These are phyloP conservation scores for Phytophthora pseudosyringae DNA, from an alignment of 352 stramenopile genomes.

Conservation along the genomic window DNA sequence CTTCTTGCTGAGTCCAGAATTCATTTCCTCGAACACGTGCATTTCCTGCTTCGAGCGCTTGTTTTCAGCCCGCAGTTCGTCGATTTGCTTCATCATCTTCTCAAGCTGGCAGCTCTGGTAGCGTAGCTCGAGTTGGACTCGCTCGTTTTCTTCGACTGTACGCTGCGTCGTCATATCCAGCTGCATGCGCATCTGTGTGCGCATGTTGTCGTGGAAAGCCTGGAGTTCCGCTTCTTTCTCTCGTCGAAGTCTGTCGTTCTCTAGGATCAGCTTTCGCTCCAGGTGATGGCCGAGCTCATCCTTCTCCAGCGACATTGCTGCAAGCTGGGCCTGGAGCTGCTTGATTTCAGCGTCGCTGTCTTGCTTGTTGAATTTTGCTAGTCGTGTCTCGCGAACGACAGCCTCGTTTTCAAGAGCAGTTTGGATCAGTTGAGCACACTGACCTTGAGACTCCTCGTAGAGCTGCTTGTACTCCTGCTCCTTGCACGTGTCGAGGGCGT, in stretches of 20 bases:
- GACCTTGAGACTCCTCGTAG: slow-evolving; percentile 47
- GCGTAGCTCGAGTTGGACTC: slow-evolving; percentile 63
- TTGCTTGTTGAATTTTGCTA: slow-evolving; percentile 47
- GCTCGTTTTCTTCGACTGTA: slow-evolving; percentile 71
- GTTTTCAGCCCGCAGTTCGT: slow-evolving; percentile 47
- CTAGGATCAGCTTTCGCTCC: slow-evolving; percentile 65
- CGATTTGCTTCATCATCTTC: slow-evolving; percentile 56
- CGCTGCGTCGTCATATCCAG: slow-evolving; percentile 66
- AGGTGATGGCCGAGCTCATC: slow-evolving; percentile 56
- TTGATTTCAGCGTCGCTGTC: slow-evolving; percentile 38
- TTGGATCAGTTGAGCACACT: slow-evolving; percentile 43
- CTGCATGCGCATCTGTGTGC: slow-evolving; percentile 57
- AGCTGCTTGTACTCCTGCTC: slow-evolving; percentile 64
- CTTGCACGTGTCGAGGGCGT: slow-evolving; percentile 60
- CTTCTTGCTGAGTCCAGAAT: slow-evolving; percentile 57
- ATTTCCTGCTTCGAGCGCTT: slow-evolving; percentile 50
- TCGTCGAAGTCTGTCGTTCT: slow-evolving; percentile 57
- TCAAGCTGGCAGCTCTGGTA: slow-evolving; percentile 70
- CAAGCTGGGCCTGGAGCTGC: slow-evolving; percentile 36
- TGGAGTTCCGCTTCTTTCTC: slow-evolving; percentile 59
- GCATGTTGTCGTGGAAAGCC: slow-evolving; percentile 53
- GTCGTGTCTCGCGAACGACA: slow-evolving; percentile 43
- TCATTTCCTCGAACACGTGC: slow-evolving; percentile 74
- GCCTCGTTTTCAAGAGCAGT: slow-evolving; percentile 38
- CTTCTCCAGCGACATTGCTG: slow-evolving; percentile 38